Conservation (phyloP, 345 rosid genomes). For the Citrus hindsii region DNA sequence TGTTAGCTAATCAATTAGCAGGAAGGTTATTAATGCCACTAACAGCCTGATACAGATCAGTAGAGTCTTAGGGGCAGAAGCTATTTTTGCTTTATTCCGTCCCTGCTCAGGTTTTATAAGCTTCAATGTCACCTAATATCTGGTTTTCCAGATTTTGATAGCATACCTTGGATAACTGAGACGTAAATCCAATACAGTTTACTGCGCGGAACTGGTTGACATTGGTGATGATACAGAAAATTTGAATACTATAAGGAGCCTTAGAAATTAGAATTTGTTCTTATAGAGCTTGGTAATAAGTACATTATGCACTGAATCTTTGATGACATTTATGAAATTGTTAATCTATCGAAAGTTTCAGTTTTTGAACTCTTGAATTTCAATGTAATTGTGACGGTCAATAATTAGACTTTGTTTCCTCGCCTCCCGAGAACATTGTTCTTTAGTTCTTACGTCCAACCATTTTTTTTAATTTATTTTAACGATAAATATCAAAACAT, state of each 20-base stretch:
- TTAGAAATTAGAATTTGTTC: no score
- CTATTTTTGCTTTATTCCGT: background rate
- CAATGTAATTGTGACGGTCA: no score
- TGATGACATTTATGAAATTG: no score
- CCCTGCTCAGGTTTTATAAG: background rate
- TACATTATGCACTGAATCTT: background rate
- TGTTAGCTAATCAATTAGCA: background rate
- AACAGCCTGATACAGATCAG: slow-evolving; percentile 7
- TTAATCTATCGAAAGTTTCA: no score
- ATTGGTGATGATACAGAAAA: background rate
- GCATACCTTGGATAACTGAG: background rate
- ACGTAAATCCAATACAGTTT: background rate
- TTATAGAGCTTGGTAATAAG: background rate
- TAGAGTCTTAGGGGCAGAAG: background rate
- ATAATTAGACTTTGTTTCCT: no score
- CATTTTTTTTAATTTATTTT: no score
- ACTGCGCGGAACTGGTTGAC: background rate
- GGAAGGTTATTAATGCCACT: slow-evolving; percentile 5
- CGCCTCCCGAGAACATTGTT: no score
- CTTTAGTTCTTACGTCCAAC: no score
- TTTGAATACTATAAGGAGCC: background rate
- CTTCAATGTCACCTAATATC: background rate
- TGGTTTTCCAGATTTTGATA: background rate
- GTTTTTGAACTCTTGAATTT: no score
- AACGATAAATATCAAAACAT: no score